phyloP scores from a whole-genome alignment of 2,329 filamentous ascomycete species.

The Penicillium sp. region DNA sequence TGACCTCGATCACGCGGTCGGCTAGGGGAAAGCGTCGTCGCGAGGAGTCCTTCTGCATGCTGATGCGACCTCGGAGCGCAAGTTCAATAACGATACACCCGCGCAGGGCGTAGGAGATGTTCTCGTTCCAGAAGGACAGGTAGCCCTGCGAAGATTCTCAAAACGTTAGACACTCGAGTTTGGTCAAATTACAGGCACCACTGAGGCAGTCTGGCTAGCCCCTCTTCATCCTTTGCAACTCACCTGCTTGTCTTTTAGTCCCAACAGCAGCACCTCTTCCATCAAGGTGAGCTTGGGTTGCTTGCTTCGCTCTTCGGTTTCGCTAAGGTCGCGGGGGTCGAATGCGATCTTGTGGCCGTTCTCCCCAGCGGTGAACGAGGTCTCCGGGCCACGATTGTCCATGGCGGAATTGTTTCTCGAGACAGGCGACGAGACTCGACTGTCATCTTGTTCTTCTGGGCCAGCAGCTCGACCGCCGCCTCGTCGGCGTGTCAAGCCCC shows the following conservation, averaged over 20 bases:
- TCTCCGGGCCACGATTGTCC: conserved; percentile 60
- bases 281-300: conserved; percentile 98
- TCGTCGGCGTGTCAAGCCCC: conserved; percentile 69
- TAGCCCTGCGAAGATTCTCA: conserved; percentile 66
- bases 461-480: conserved; percentile 59
- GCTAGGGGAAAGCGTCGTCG: conserved; percentile 88
- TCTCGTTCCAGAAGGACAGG: conserved; percentile 99
- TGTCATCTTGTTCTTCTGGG: conserved; percentile 62
- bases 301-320: conserved; percentile 93
- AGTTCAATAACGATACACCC: conserved; percentile 98
- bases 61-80: conserved; percentile 91
- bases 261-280: conserved; percentile 95
- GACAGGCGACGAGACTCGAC: conserved; percentile 64
- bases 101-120: conserved; percentile 95
- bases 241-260: conserved; percentile 98
- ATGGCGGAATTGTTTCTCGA: conserved; percentile 60
- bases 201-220: conserved; percentile 1
- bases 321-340: conserved; percentile 94
- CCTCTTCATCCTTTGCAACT: conserved; percentile 25
- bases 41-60: conserved; percentile 96
- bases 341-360: conserved; percentile 99
- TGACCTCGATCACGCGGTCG: conserved; percentile 92
- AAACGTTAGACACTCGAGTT: conserved; percentile 23
- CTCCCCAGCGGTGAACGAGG: conserved; percentile 79
- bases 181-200: background rate